phyloP scores from a whole-genome alignment of 441 rosid species.

The Codiaeum variegatum region DNA sequence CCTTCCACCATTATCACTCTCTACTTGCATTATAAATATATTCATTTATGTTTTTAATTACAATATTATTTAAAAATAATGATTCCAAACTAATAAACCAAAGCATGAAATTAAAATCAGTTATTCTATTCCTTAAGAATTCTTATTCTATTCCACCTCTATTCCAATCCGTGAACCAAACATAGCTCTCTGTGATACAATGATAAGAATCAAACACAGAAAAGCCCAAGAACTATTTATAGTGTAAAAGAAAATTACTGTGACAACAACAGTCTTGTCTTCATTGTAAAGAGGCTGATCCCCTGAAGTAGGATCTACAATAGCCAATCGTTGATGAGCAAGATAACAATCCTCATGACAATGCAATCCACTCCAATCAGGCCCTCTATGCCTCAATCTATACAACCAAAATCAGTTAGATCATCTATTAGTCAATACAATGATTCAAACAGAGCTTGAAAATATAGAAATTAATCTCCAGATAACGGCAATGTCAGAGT shows the following conservation, averaged over 20 bases:
- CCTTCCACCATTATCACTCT: too few relatives aligned
- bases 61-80: too few relatives aligned
- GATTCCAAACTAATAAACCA: too few relatives aligned
- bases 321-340: constrained; percentile 93
- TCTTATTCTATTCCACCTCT: too few relatives aligned
- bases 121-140: too few relatives aligned
- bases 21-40: too few relatives aligned
- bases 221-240: background rate
- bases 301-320: constrained; percentile 91
- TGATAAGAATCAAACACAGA: background rate
- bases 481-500: background rate
- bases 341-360: constrained; percentile 73
- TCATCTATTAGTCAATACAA: background rate
- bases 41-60: too few relatives aligned
- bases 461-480: background rate
- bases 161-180: too few relatives aligned
- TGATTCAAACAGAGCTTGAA: background rate
- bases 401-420: constrained; percentile 18
- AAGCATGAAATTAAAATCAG: too few relatives aligned
- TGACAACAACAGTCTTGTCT: constrained; percentile 82
- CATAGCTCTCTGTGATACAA: too few relatives aligned
- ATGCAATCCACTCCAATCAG: constrained; percentile 97
- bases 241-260: constrained; percentile 41
- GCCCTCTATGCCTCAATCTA: constrained; percentile 91
- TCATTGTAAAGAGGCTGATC: constrained; percentile 97